Base-by-base conservation (phyloP, 1,284 basidiomycete genomes). In the Microbotryum violaceum region DNA sequence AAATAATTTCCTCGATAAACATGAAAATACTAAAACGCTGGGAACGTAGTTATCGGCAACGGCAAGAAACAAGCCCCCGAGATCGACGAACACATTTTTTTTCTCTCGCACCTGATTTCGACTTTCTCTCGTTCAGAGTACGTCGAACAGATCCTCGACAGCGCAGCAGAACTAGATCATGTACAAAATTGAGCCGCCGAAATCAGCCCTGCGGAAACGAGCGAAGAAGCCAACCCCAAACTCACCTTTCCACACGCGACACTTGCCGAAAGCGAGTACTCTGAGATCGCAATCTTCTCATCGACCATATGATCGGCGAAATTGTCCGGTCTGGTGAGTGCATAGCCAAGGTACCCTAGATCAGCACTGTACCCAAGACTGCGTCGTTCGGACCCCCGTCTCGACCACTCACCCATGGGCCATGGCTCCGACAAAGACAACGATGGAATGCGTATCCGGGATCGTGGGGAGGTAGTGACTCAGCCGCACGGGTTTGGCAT, bases 391-490 rank as follows among this genome's bases (percentile, higher is more conserved):
- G 37, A 42, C 14, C 5, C 16, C 37, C 12, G 16, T 42, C 31
- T 45, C 18, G 37, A 51, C 7, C 9, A 71, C 77, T 65, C 56
- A 78, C 75, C 91, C 92, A 66, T 92, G 81, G 3, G 92, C 92
- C 92, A 97, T 97, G 21, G 96, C 94, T 61, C 94, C 96, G 55
- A 98, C 91, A 73, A 97, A 97, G 57, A 98, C 89, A 16, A 91
- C 92, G 62, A 98, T 80, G 46, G 86, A 87, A 72, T 97, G 91
- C 14, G 90, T 88, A 63, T 87, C 82, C 0, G 94, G 93, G 3
- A 91, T 77, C 0, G 82, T 85, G 1, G 84, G 83, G 33, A 99
- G 80, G 77, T 92, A 97, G 67, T 83, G 80, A 6, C 88, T 89
- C 49, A 98, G 78, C 49, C 89, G 83, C 66, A 89, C 81, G 1